These are phyloP conservation scores for Hydnomerulius pinastri DNA, from an alignment of 768 basidiomycete species.

Conservation along the genomic window DNA sequence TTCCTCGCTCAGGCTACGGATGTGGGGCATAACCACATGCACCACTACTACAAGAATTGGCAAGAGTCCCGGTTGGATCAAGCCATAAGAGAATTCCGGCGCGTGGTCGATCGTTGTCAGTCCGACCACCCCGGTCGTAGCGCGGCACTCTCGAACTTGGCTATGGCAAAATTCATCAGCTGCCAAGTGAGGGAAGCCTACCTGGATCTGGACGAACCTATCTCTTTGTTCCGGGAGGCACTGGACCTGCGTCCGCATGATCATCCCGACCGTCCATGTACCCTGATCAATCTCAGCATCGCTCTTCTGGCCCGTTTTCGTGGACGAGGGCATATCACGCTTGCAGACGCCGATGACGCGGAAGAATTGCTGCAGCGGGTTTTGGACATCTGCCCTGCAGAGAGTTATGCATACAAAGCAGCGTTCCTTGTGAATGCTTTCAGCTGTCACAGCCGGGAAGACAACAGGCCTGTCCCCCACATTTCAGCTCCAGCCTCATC, in stretches of 20 bases:
- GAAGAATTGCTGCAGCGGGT: neutral
- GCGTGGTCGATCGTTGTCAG: constrained; percentile 14
- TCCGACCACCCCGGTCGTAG: constrained; percentile 12
- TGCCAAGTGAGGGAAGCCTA: neutral
- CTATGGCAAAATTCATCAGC: neutral
- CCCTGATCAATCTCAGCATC: constrained; percentile 1
- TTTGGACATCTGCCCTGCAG: neutral
- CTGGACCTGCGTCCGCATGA: constrained; percentile 2
- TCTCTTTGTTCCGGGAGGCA: neutral
- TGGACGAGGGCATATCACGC: neutral
- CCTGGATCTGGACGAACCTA: constrained; percentile 3
- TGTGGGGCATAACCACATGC: neutral
- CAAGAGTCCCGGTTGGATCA: constrained; percentile 14
- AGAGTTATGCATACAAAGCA: neutral
- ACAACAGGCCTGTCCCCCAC: neutral
- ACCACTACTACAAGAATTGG: neutral
- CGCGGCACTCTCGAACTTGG: constrained; percentile 11
- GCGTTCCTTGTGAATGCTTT: neutral
- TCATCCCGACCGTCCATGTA: constrained; percentile 1
- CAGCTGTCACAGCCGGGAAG: neutral
- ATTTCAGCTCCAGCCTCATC: neutral
- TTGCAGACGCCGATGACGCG: constrained; percentile 9
- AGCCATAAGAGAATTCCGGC: constrained; percentile 14
- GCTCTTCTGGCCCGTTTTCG: constrained; percentile 11
- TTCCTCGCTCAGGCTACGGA: neutral